These are phyloP conservation scores for Dryas drummondii DNA, from an alignment of 306 rosid species.

Conservation along the genomic window DNA sequence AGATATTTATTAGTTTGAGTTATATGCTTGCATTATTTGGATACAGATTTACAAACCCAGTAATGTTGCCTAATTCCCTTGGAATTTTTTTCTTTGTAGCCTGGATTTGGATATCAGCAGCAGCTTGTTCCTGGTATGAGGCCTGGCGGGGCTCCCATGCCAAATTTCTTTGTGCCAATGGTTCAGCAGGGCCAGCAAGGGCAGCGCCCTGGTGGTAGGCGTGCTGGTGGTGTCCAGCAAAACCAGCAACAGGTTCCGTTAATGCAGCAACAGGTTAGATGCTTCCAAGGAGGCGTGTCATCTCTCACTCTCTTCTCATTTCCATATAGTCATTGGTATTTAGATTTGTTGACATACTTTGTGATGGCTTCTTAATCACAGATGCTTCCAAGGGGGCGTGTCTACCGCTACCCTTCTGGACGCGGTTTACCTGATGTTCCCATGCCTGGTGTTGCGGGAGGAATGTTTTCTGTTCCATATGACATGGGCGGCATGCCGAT, in stretches of 20 bases:
- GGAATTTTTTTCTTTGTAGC: constrained; percentile 39
- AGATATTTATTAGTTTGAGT: neutral
- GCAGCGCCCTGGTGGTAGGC: constrained; percentile 97
- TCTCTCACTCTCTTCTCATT: constrained; percentile 1
- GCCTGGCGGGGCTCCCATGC: constrained; percentile 96
- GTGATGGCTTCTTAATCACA: constrained; percentile 33
- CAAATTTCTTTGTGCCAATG: constrained; percentile 95
- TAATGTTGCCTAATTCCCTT: constrained; percentile 10
- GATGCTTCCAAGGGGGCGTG: constrained; percentile 94
- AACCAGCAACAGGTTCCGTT: constrained; percentile 83
- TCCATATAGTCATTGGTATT: neutral
- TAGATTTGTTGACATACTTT: constrained; percentile 11
- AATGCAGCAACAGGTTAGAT: constrained; percentile 86
- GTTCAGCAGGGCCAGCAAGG: constrained; percentile 97
- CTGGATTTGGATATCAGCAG: constrained; percentile 98
- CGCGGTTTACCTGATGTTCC: constrained; percentile 85
- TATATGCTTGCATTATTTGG: neutral
- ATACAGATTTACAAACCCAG: neutral
- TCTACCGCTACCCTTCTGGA: constrained; percentile 89
- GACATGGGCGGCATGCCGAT: constrained; percentile 77
- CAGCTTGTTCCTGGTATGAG: constrained; percentile 99
- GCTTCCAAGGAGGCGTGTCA: neutral
- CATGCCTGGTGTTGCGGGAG: constrained; percentile 92
- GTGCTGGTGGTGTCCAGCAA: constrained; percentile 78
- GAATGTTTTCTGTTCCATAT: constrained; percentile 94